Base-by-base conservation (phyloP, 164 flowering plant genomes). In the Vitis rupestris region DNA sequence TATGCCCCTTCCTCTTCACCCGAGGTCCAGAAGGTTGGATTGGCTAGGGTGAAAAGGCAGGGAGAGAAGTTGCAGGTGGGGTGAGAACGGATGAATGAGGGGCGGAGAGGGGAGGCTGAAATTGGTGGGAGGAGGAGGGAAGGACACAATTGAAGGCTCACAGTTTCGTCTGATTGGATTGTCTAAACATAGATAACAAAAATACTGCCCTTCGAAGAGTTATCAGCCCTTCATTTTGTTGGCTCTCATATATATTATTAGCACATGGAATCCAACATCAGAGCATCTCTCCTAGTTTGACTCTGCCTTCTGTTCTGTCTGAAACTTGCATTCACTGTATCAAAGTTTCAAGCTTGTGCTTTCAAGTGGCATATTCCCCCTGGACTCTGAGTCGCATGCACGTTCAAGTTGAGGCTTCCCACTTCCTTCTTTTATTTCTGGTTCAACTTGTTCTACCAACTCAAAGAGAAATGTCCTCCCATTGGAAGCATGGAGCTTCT, bases 101-200 rank as follows among this genome's bases (percentile, higher is more conserved):
- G 6, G 10, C 8, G 10, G 66, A 52, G 44, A 53, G n/a, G 60
- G 29, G 60, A 50, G 37, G n/a, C 48, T n/a, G 10, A 65, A 60
- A 17, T 29, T 15, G 58, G 27, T 23, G 27, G 27, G 27, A 23
- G 27, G 27, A 23, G 27, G 27, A 23, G 27, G 27, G 27, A 14
- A 17, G 49, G 31, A 59, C 8, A 16, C 3, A 10, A 12, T 23
- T 27, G 16, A 53, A 60, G 51, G 54, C 14, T 31, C 53, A 57
- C 17, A 2, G 56, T 73, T 61, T 64, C 63, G 64, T 14, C 54
- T 8, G 48, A 23, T 23, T 23, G 2, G 44, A 31, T 64, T 64
- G 57, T 64, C 67, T 27, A 64, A 64, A 14, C 23, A 64, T 64
- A 64, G 67, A 44, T 16, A 23, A 27, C 1, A 8, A 62, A 55